phyloP scores from a whole-genome alignment of 495 filamentous ascomycete genomes.

The Penicillium parvum region DNA sequence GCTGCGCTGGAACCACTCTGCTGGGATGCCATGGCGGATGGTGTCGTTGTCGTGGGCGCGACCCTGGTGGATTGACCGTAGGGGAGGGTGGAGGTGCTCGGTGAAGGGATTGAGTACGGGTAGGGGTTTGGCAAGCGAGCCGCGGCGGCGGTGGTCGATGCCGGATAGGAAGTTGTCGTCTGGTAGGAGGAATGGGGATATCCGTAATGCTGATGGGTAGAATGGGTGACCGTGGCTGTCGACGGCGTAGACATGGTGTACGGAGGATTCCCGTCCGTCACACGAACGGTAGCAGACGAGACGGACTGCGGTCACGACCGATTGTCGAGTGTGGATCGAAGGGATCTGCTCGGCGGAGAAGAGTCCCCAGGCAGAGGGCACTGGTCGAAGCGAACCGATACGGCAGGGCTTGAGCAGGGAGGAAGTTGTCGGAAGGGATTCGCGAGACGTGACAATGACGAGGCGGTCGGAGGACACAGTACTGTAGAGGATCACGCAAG shows the following conservation, averaged over 20 bases:
- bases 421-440: slow-evolving; percentile 16
- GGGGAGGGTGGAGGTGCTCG: slow-evolving; percentile 37
- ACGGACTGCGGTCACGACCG: slow-evolving; percentile 58
- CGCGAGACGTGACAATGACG: slow-evolving; percentile 26
- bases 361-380: neutral
- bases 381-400: neutral
- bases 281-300: slow-evolving; percentile 54
- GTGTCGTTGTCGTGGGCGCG: slow-evolving; percentile 31
- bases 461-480: slow-evolving; percentile 18
- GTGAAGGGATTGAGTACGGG: slow-evolving; percentile 43
- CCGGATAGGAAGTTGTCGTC: slow-evolving; percentile 49
- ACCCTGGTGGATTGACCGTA: slow-evolving; percentile 35
- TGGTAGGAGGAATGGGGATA: slow-evolving; percentile 67
- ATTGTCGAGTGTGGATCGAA: slow-evolving; percentile 1
- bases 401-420: neutral
- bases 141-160: slow-evolving; percentile 47
- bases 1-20: slow-evolving; percentile 28
- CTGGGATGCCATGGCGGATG: slow-evolving; percentile 27
- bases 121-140: slow-evolving; percentile 49
- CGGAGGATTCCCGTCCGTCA: slow-evolving; percentile 28
- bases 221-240: slow-evolving; percentile 71
- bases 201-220: slow-evolving; percentile 66
- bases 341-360: neutral
- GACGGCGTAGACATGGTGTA: slow-evolving; percentile 79
- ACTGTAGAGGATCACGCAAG: slow-evolving; percentile 14